Evolutionary conservation across 768 basidiomycete species (phyloP), one percentile per base, ranked within the genome.

Genomic region (Auricularia cornea): DNA sequence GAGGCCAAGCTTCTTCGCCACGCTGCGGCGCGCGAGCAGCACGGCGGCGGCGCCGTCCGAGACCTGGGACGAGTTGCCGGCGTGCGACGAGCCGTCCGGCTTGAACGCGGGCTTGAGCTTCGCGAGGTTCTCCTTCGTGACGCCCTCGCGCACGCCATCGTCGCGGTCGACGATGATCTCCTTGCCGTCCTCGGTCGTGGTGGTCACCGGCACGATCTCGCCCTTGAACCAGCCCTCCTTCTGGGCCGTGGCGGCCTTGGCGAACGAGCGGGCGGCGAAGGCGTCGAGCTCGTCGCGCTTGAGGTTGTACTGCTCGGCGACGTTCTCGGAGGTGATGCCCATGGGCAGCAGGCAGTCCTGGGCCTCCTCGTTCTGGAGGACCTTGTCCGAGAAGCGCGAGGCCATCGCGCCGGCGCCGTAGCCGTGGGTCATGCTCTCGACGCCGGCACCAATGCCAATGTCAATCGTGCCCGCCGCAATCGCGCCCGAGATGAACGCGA

Each of bases 271-370:
- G 16, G 92, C 92, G 5, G 94, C 87, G 69, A 95, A 94, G 62
- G 80, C 82, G 78, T 96, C 94, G 76, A 95, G 92, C n/a, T 73
- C 76, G 59, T 80, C 78, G 61, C 94, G 88, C 31, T 87, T 78
- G 72, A 96, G 84, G 64, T 79, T 78, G 74, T 82, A 95, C 62
- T 92, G 85, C 59, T 79, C 72, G 14, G 94, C 91, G 67, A 94
- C 92, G 72, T 94, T 94, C 78, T 95, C 93, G n/a, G 90, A 92
- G 23, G 94, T 94, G 78, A 94, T 87, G 38, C 94, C 94, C 91
- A 93, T 93, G 52, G 92, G 92, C 63, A 91, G 78, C 30, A 89
- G 79, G 71, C 92, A 94, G 76, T 94, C 92, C 63, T 83, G 83
- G 2, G 92, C 84, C 67, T 89, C 86, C 68, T 84, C 76, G 74